A percentile compares a stretch with the other conserved stretches of the same genome.
Conservation (phyloP, 2,329 filamentous ascomycete genomes). For the Fusarium paranaense region DNA sequence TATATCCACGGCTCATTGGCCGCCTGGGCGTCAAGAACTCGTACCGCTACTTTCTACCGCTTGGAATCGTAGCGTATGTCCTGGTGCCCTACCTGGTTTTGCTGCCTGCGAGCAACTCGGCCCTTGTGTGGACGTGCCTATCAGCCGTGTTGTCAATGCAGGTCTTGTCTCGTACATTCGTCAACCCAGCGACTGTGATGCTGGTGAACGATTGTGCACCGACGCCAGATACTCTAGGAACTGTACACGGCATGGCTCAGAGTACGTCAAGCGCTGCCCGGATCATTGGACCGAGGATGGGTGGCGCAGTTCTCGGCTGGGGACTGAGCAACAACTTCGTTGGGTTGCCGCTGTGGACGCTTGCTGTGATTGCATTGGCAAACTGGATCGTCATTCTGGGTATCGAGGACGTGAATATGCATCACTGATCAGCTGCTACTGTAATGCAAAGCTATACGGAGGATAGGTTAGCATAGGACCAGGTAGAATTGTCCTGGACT, state of each 20-base stretch:
- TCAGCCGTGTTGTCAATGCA: conserved; percentile 31
- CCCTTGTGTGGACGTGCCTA: background rate
- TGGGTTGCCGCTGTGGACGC: background rate
- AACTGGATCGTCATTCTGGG: background rate
- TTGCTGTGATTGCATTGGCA: background rate
- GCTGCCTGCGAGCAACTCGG: background rate
- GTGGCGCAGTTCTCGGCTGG: conserved; percentile 40
- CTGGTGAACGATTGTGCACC: conserved; percentile 43
- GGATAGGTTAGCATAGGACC: background rate
- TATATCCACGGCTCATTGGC: background rate
- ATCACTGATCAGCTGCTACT: background rate
- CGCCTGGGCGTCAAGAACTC: background rate
- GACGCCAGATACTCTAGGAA: conserved; percentile 34
- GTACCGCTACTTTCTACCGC: background rate
- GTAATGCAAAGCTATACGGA: background rate
- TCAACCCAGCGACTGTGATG: conserved; percentile 41
- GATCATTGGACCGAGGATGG: conserved; percentile 39
- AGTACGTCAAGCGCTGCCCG: conserved; percentile 40
- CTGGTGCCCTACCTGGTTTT: background rate
- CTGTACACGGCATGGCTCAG: conserved; percentile 41
- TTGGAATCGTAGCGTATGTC: background rate
- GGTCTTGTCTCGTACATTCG: conserved; percentile 38
- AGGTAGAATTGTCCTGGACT: background rate
- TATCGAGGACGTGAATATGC: background rate
- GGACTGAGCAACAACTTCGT: conserved; percentile 18